Base-by-base conservation (phyloP, 768 basidiomycete genomes). In the Mycena belliarum region DNA sequence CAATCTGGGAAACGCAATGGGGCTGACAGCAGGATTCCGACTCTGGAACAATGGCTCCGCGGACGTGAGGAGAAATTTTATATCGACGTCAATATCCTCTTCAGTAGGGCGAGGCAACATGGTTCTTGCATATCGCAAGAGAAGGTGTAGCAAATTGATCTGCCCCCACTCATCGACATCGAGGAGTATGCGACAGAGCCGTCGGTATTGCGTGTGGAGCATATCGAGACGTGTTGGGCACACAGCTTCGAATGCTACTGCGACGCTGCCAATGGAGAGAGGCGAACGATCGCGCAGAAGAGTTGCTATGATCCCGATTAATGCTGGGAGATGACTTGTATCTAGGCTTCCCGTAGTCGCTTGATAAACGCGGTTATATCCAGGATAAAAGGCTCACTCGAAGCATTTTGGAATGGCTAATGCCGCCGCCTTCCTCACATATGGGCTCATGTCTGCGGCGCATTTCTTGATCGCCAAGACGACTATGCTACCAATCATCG, bases 81-180 rank as follows among this genome's bases (percentile, higher is more conserved):
- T 71, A 69, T 98, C 96, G 35, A 75, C 69, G 68, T 98, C 96
- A 14, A 90, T 67, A 42, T 93, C 87, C 57, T 84, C 83, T 15
- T 60, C 63, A 1, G 70, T 71, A 11, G 92, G 88, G 60, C 86
- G 77, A 2, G 84, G 81, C 29, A 97, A 78, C 93, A 96, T 95
- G 0, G 81, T 82, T 49, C 95, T 76, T 3, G 84, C 91, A 68
- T 99, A 99, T 57, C 91, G 78, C 53, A 87, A 73, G 29, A 99
- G 79, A 15, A 98, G 78, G 42, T 87, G 82, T 59, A 96, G 78
- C 20, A 94, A 71, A 44, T 87, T 83, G 7, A 89, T 83, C 71
- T 98, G 97, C 0, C 94, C 95, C 97, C 97, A 99, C 70, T 97
- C 96, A 65, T 99, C 97, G 5, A 89, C 87, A 65, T 99, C 95